These are phyloP conservation scores for Acidiella bohemica DNA, from an alignment of 495 filamentous ascomycete genomes.

Conservation along the genomic window DNA sequence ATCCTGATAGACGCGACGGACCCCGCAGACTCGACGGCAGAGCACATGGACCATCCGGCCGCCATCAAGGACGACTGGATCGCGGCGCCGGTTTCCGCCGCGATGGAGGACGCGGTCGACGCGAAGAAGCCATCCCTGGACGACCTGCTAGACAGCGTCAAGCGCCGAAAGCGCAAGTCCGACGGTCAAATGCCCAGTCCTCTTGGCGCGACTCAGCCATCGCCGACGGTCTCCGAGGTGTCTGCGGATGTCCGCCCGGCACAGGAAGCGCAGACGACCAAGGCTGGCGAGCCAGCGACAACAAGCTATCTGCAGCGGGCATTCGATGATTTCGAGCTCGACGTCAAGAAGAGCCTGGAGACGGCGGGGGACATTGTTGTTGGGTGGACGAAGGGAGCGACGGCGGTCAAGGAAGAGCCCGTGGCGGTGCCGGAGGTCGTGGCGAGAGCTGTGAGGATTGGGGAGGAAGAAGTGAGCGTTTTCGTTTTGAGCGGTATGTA, in stretches of 20 bases:
- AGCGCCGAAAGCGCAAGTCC: constrained; percentile 11
- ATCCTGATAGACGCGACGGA: constrained; percentile 2
- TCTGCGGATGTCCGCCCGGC: neutral
- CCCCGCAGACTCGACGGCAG: neutral
- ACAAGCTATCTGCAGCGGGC: constrained; percentile 8
- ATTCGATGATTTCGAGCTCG: constrained; percentile 14
- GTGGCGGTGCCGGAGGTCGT: too few relatives aligned
- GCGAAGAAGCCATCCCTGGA: constrained; percentile 11
- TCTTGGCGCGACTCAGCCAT: constrained; percentile 9
- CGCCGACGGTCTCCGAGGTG: neutral
- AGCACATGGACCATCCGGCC: neutral
- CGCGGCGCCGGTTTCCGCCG: neutral
- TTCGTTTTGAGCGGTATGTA: too few relatives aligned
- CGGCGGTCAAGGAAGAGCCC: too few relatives aligned
- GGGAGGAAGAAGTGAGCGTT: too few relatives aligned
- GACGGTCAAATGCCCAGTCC: constrained; percentile 9
- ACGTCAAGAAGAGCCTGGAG: constrained; percentile 9
- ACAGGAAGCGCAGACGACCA: neutral
- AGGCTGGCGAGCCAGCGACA: neutral
- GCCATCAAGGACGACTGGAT: neutral
- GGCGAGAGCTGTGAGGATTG: too few relatives aligned
- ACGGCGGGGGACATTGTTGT: constrained; percentile 4
- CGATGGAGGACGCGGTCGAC: constrained; percentile 1
- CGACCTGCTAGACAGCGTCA: constrained; percentile 11
- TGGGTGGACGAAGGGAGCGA: constrained; percentile 8